Evolutionary conservation across 768 basidiomycete genomes (phyloP), one percentile per base, ranked within the genome.

Genomic region (Mycena venus): DNA sequence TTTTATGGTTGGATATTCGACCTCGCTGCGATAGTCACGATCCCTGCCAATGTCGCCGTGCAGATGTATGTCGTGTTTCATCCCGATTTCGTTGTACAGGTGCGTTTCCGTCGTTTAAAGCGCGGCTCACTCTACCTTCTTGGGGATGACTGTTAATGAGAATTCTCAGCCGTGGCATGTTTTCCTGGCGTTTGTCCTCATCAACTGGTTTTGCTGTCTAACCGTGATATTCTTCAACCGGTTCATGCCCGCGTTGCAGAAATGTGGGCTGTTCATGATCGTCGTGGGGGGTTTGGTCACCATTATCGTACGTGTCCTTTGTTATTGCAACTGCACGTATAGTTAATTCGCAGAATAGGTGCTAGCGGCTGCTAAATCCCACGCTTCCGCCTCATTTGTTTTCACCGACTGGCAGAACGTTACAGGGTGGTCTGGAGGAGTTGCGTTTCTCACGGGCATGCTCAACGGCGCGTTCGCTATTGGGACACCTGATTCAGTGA

Each of bases 1-100:
- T 75, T 75, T 42, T 75, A 75, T 15, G 70, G 75, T 23, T 75
- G 75, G 75, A 68, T 75, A 32, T 75, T 75, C 56, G 75, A 36
- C 70, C 59, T 72, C 34, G 61, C 75, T 2, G 67, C 75, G 23
- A 72, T 68, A 42, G 70, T 72, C 38, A 51, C 49, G 36, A 72
- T 75, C 27, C 66, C 75, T 10, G 63, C 75, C 25, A 75, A 75
- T 64, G 61, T 75, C 17, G 56, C 53, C 60, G 74, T 71, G n/a
- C n/a, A n/a, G n/a, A n/a, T n/a, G n/a, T n/a, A n/a, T n/a, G n/a
- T n/a, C 51, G 70, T 75, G 31, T 75, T 75, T 25, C 75, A 75
- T 69, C 75, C 66, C 44, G 70, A 72, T 29, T 63, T 70, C 40
- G 38, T 63, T 55, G 62, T 70, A 9, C 49, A 70, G 70, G 70